Evolutionary conservation across 352 stramenopile genomes (phyloP).

Genomic region (Globisporangium cederbergense): DNA sequence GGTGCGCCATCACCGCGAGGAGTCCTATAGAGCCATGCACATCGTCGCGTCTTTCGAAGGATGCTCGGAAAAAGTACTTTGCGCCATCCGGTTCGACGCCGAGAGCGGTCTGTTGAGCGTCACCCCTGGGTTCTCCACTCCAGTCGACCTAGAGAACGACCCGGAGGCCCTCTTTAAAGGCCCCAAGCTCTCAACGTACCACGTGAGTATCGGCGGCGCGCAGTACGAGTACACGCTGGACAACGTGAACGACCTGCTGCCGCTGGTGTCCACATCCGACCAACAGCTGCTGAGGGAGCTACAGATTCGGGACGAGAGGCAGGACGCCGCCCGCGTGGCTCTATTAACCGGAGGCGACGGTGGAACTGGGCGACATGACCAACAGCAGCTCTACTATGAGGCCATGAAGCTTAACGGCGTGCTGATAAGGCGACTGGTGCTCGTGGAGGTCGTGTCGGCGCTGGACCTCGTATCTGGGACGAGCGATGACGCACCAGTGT

Average conservation of each 20-base stretch:
- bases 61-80: conserved; percentile 35
- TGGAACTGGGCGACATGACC: neutral
- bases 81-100: conserved; percentile 47
- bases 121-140: conserved; percentile 52
- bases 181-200: conserved; percentile 45
- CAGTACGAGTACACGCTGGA: conserved; percentile 61
- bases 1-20: conserved; percentile 47
- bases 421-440: conserved; percentile 9
- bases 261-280: conserved; percentile 33
- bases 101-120: conserved; percentile 45
- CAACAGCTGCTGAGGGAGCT: conserved; percentile 40
- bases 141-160: conserved; percentile 33
- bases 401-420: conserved; percentile 9
- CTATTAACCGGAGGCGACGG: neutral
- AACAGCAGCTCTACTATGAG: conserved; percentile 12
- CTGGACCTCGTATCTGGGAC: neutral
- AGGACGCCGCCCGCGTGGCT: conserved; percentile 24
- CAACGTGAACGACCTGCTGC: conserved; percentile 54
- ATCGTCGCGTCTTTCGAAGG: conserved; percentile 36
- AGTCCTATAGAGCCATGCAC: conserved; percentile 61
- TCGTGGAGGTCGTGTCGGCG: conserved; percentile 12
- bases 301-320: conserved; percentile 37
- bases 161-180: conserved; percentile 30
- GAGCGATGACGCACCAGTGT: conserved; percentile 1
- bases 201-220: conserved; percentile 28